Conservation (phyloP, 352 stramenopile genomes). For the Globisporangium carolinianum region DNA sequence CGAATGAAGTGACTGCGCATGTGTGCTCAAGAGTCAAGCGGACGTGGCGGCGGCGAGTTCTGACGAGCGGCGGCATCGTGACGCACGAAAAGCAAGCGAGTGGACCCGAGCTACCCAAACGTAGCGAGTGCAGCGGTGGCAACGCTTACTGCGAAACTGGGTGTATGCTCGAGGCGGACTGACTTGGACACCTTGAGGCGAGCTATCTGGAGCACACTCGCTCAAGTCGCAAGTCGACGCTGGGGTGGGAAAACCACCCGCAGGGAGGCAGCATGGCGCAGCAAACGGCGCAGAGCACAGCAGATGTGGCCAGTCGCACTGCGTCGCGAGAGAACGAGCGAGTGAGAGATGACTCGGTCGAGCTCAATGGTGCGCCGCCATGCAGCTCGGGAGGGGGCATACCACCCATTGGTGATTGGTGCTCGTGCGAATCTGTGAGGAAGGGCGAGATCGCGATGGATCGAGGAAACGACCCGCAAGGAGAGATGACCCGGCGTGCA, state of each 20-base stretch:
- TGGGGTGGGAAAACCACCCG: conserved; percentile 4
- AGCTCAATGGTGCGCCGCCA: not conserved
- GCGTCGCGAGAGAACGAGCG: no score
- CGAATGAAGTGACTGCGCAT: not conserved
- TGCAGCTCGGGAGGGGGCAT: not conserved
- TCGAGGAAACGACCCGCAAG: not conserved
- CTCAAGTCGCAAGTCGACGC: not conserved
- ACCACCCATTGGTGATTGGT: conserved; percentile 4
- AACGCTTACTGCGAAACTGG: not conserved
- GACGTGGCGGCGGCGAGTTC: no score
- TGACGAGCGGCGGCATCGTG: no score
- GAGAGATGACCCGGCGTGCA: conserved; percentile 1
- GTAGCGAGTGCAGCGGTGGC: not conserved
- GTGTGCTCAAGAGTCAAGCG: not conserved
- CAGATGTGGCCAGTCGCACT: not conserved
- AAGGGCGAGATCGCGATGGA: not conserved
- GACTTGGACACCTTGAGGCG: not conserved
- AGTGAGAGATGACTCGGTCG: conserved; percentile 1
- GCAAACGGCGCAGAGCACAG: not conserved
- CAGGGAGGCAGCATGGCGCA: not conserved
- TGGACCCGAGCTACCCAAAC: not conserved
- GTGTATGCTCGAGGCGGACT: not conserved
- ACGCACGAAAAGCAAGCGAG: not conserved
- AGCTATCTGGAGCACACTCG: not conserved
- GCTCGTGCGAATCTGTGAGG: not conserved